Percentiles rank a stretch among this genome's conserved stretches.
phyloP scores from a whole-genome alignment of 495 filamentous ascomycete species.

The Aspergillus steynii region DNA sequence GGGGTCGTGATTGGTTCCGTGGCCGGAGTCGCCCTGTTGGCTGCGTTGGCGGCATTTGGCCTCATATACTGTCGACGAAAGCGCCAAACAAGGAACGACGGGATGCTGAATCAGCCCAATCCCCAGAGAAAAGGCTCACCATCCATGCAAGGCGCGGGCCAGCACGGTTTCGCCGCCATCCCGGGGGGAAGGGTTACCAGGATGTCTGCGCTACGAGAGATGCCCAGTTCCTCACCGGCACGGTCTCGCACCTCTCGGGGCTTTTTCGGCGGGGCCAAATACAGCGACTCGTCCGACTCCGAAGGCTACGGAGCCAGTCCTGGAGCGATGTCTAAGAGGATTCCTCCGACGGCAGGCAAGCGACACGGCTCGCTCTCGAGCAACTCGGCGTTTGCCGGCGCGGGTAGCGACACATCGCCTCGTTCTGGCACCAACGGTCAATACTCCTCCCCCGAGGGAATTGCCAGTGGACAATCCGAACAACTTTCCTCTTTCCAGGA shows the following conservation, averaged over 20 bases:
- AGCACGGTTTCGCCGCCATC: conserved; percentile 68
- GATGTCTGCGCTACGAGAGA: conserved; percentile 89
- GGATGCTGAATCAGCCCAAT: conserved; percentile 82
- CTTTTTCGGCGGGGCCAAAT: conserved; percentile 49
- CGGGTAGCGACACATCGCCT: conserved; percentile 74
- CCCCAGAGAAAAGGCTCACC: conserved; percentile 63
- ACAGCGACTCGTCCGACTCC: conserved; percentile 75
- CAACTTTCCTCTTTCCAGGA: conserved; percentile 96
- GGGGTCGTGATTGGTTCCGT: conserved; percentile 86
- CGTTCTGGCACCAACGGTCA: conserved; percentile 68
- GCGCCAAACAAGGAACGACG: conserved; percentile 59
- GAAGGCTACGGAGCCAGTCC: conserved; percentile 81
- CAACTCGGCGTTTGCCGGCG: conserved; percentile 68
- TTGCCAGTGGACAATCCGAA: conserved; percentile 89
- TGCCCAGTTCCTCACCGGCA: conserved; percentile 60
- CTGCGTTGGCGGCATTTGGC: conserved; percentile 59
- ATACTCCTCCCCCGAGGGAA: conserved; percentile 78
- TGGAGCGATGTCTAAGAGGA: conserved; percentile 61
- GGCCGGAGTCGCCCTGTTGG: conserved; percentile 66
- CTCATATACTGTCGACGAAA: conserved; percentile 60
- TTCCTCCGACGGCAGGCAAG: conserved; percentile 65
- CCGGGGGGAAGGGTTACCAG: conserved; percentile 89
- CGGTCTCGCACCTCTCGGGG: conserved; percentile 43
- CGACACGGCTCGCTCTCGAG: conserved; percentile 90
- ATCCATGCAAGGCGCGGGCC: conserved; percentile 52